Percentiles rank a stretch among this genome's conserved stretches.
phyloP scores from a whole-genome alignment of 495 filamentous ascomycete species.

The Lineolata rhizophorae region DNA sequence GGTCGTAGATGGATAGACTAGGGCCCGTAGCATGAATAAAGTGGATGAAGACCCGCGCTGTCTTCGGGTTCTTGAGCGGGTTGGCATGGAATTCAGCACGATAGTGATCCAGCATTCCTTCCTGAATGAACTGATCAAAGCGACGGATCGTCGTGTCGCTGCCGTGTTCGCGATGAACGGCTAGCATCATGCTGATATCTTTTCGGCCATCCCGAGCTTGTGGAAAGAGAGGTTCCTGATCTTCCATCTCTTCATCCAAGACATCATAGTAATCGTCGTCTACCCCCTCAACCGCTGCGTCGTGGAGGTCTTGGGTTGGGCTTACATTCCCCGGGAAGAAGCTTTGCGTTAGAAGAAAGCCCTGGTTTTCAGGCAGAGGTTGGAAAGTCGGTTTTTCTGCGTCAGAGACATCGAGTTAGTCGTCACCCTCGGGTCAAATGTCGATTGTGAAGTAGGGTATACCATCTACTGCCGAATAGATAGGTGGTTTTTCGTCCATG shows the following conservation, averaged over 20 bases:
- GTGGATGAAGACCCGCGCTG: constrained; percentile 74
- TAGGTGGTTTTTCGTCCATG: too few relatives aligned
- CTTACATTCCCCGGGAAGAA: constrained; percentile 9
- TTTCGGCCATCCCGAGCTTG: too few relatives aligned
- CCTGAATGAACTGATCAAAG: constrained; percentile 43
- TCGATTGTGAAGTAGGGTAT: too few relatives aligned
- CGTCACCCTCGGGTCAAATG: too few relatives aligned
- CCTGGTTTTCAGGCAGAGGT: too few relatives aligned
- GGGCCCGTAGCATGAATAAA: constrained; percentile 83
- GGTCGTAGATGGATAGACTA: constrained; percentile 69
- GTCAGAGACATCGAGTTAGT: too few relatives aligned
- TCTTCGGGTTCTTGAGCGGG: constrained; percentile 62
- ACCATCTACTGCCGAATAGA: too few relatives aligned
- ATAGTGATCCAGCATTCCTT: constrained; percentile 61
- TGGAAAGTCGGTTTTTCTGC: too few relatives aligned
- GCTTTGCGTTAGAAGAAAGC: too few relatives aligned
- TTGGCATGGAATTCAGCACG: constrained; percentile 50
- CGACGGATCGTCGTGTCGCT: constrained; percentile 30
- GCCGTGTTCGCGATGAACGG: constrained; percentile 24
- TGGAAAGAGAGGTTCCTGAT: too few relatives aligned
- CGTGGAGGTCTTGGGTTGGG: constrained; percentile 14
- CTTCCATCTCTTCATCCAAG: constrained; percentile 42
- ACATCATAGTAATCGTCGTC: constrained; percentile 40
- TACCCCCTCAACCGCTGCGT: constrained; percentile 25
- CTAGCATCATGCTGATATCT: constrained; percentile 24